Percentiles rank a stretch among this genome's conserved stretches.
These are phyloP conservation scores for Spongispora temasekensis DNA, from an alignment of 1,284 basidiomycete genomes.

Conservation along the genomic window DNA sequence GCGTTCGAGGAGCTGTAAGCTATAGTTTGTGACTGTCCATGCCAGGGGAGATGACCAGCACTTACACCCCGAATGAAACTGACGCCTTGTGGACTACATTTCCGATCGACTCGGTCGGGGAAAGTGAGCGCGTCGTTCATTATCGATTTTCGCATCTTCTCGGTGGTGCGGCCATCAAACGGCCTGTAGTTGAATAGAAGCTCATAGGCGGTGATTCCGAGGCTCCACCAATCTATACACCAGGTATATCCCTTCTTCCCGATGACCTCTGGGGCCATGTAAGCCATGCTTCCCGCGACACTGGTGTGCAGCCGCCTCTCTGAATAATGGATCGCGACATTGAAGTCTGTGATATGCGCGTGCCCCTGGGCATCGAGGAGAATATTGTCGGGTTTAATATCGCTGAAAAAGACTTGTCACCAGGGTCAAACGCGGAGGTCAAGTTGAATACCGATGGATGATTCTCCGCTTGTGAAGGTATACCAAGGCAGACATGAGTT, in stretches of 20 bases:
- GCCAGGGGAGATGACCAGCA: conserved; percentile 12
- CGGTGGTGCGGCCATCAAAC: conserved; percentile 85
- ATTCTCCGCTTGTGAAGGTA: conserved; percentile 93
- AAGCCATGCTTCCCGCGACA: conserved; percentile 96
- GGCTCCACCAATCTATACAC: conserved; percentile 94
- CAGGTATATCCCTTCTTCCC: conserved; percentile 79
- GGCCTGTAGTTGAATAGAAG: conserved; percentile 86
- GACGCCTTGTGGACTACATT: conserved; percentile 46
- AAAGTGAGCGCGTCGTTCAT: conserved; percentile 65
- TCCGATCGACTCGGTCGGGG: conserved; percentile 53
- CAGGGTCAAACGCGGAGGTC: conserved; percentile 13
- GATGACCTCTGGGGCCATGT: conserved; percentile 97
- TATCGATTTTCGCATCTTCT: conserved; percentile 84
- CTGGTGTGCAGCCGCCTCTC: conserved; percentile 84
- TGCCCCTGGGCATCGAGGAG: conserved; percentile 91
- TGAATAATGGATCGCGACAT: conserved; percentile 97
- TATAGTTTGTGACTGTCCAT: conserved; percentile 20
- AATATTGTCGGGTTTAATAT: conserved; percentile 97
- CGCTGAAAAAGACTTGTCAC: conserved; percentile 53
- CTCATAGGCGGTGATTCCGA: conserved; percentile 89
- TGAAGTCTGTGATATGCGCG: conserved; percentile 97
- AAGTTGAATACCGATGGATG: conserved; percentile 77
- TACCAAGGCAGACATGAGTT: conserved; percentile 82
- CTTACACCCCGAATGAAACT: conserved; percentile 52
- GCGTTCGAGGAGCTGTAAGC: conserved; percentile 77